A percentile compares a stretch with the other conserved stretches of the same genome.
Evolutionary conservation across 495 filamentous ascomycete species (phyloP).

Genomic region (Podospora pseudoanserina): DNA sequence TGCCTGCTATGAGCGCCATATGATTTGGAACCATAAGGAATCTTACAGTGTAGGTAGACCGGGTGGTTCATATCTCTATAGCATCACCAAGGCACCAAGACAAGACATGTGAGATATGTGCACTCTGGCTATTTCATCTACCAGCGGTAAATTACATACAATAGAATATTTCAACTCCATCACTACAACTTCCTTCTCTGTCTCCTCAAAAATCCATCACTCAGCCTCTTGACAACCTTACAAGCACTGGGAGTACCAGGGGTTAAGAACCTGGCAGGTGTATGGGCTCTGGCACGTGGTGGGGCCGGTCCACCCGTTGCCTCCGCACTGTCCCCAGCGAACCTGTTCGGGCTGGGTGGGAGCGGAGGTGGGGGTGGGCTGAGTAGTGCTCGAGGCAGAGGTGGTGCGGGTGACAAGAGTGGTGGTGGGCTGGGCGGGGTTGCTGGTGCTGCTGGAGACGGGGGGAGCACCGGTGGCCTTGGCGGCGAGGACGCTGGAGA

Average conservation of each 20-base stretch:
- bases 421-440: conserved; percentile 20
- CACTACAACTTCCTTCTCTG: neutral
- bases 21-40: no score
- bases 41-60: no score
- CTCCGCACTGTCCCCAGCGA: conserved; percentile 45
- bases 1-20: no score
- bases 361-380: conserved; percentile 22
- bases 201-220: neutral
- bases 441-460: conserved; percentile 4
- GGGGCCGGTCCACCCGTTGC: conserved; percentile 35
- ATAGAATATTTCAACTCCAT: neutral
- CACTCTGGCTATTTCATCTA: neutral
- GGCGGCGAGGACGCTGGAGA: conserved; percentile 37
- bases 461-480: conserved; percentile 19
- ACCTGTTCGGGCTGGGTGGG: conserved; percentile 16
- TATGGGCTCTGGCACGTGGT: conserved; percentile 41
- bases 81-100: no score
- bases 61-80: no score
- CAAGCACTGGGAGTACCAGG: conserved; percentile 44
- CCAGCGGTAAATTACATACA: neutral
- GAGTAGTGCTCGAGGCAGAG: conserved; percentile 3
- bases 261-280: conserved; percentile 38
- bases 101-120: neutral
- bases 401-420: conserved; percentile 20
- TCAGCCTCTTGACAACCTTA: conserved; percentile 7